A percentile compares a stretch with the other conserved stretches of the same genome.
Evolutionary conservation across 768 basidiomycete species (phyloP).

Genomic region (Suillus subalutaceus): DNA sequence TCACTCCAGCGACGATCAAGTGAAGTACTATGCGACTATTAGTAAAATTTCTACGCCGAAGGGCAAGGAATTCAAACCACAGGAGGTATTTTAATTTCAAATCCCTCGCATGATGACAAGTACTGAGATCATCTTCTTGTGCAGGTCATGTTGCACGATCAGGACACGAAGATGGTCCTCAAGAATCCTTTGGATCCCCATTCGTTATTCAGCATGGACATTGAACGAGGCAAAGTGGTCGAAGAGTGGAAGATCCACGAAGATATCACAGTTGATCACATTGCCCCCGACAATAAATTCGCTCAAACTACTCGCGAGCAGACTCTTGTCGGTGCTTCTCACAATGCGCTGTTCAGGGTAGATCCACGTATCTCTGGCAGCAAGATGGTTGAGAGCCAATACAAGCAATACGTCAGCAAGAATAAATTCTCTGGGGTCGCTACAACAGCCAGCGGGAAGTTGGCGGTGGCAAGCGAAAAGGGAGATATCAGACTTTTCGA

Average conservation of each 20-base stretch:
- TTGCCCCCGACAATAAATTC: constrained; percentile 92
- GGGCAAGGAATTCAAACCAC: constrained; percentile 83
- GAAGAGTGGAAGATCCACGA: constrained; percentile 99
- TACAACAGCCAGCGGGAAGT: constrained; percentile 83
- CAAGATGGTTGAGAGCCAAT: constrained; percentile 93
- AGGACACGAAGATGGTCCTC: constrained; percentile 94
- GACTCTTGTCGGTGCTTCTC: constrained; percentile 90
- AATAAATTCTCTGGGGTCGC: constrained; percentile 93
- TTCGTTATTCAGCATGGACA: constrained; percentile 87
- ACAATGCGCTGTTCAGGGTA: constrained; percentile 96
- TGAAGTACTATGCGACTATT: constrained; percentile 89
- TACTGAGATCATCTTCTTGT: constrained; percentile 15
- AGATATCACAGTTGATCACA: constrained; percentile 80
- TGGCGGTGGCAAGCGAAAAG: constrained; percentile 95
- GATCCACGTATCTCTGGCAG: constrained; percentile 92
- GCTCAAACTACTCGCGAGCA: constrained; percentile 92
- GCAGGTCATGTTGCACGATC: constrained; percentile 95
- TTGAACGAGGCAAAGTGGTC: constrained; percentile 93
- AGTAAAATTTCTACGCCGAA: constrained; percentile 78
- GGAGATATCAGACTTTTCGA: constrained; percentile 97
- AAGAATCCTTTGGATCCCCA: constrained; percentile 83
- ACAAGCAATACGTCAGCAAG: constrained; percentile 95
- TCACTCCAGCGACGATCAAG: constrained; percentile 64
- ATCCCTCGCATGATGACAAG: background rate
- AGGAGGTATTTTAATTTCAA: constrained; percentile 60